Evolutionary conservation across 352 stramenopile species (phyloP).

Genomic region (Phytophthora citrophthora): DNA sequence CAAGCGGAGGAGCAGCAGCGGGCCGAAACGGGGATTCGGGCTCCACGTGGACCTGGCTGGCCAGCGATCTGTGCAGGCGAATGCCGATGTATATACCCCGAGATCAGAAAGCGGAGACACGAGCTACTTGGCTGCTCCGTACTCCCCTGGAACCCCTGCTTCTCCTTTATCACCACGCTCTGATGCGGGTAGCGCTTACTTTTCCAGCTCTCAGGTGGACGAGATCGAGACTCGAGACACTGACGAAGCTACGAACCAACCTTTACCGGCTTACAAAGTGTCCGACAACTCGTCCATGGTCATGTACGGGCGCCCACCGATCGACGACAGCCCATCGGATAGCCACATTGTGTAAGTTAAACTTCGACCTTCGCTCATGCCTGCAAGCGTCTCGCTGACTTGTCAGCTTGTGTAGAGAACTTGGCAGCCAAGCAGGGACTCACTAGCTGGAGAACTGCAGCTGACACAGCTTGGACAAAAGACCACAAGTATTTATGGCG

Average conservation of each 20-base stretch:
- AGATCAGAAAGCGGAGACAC: conserved; percentile 46
- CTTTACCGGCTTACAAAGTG: conserved; percentile 41
- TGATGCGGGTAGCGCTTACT: conserved; percentile 65
- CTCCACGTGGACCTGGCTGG: conserved; percentile 63
- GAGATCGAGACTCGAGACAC: conserved; percentile 40
- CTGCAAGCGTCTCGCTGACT: conserved; percentile 17
- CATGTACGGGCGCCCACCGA: conserved; percentile 64
- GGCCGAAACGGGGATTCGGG: conserved; percentile 59
- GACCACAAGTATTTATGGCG: conserved; percentile 51
- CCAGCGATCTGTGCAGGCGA: conserved; percentile 25
- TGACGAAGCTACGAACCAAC: conserved; percentile 39
- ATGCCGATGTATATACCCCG: conserved; percentile 37
- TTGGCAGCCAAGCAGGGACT: conserved; percentile 4
- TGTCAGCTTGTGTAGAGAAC: conserved; percentile 17
- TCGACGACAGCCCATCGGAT: conserved; percentile 11
- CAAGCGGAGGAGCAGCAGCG: conserved; percentile 36
- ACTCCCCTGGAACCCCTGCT: conserved; percentile 40
- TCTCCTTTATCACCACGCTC: conserved; percentile 63
- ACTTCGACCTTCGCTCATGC: conserved; percentile 24
- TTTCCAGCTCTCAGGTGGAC: conserved; percentile 49
- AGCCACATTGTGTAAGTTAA: conserved; percentile 57
- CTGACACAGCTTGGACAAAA: conserved; percentile 40
- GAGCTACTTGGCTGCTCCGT: conserved; percentile 59
- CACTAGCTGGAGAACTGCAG: conserved; percentile 1
- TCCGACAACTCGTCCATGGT: conserved; percentile 60